phyloP scores from a whole-genome alignment of 2,329 filamentous ascomycete species.

The Mycosphaerelloides madeirae region DNA sequence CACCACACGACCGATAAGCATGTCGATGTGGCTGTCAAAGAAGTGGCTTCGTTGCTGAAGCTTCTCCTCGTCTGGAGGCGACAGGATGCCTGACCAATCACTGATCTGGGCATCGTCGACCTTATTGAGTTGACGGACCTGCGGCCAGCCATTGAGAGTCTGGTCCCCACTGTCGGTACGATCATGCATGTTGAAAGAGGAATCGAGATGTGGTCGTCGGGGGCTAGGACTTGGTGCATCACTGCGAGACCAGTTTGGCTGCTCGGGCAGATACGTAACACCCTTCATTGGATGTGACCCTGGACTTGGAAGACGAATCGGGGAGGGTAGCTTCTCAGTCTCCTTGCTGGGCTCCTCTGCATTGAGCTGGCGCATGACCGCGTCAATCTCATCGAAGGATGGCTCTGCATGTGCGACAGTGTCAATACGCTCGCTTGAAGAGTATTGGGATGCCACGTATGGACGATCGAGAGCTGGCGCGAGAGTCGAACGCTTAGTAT shows the following conservation, averaged over 20 bases:
- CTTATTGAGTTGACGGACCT: slow-evolving; percentile 59
- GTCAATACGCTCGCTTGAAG: slow-evolving; percentile 16
- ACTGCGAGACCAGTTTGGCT: slow-evolving; percentile 45
- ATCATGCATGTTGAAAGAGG: slow-evolving; percentile 17
- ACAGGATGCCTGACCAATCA: slow-evolving; percentile 87
- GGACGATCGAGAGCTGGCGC: slow-evolving; percentile 8
- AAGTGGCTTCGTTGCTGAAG: slow-evolving; percentile 75
- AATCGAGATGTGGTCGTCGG: slow-evolving; percentile 9
- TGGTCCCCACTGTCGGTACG: slow-evolving; percentile 44
- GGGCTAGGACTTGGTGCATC: slow-evolving; percentile 72
- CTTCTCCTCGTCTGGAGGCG: slow-evolving; percentile 77
- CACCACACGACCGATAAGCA: slow-evolving; percentile 73
- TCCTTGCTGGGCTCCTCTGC: slow-evolving; percentile 60
- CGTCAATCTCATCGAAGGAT: slow-evolving; percentile 81
- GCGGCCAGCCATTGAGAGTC: slow-evolving; percentile 25
- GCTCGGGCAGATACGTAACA: slow-evolving; percentile 29
- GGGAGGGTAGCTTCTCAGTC: slow-evolving; percentile 27
- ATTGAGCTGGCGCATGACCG: slow-evolving; percentile 82
- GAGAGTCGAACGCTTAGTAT: not conserved
- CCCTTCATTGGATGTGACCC: slow-evolving; percentile 26
- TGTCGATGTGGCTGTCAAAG: slow-evolving; percentile 86
- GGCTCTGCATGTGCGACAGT: slow-evolving; percentile 32
- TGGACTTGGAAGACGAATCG: slow-evolving; percentile 21
- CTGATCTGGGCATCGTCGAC: slow-evolving; percentile 65
- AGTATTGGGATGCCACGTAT: not conserved